A percentile compares a stretch with the other conserved stretches of the same genome.
phyloP scores from a whole-genome alignment of 2,329 filamentous ascomycete genomes.

The Fusarium nodosum region DNA sequence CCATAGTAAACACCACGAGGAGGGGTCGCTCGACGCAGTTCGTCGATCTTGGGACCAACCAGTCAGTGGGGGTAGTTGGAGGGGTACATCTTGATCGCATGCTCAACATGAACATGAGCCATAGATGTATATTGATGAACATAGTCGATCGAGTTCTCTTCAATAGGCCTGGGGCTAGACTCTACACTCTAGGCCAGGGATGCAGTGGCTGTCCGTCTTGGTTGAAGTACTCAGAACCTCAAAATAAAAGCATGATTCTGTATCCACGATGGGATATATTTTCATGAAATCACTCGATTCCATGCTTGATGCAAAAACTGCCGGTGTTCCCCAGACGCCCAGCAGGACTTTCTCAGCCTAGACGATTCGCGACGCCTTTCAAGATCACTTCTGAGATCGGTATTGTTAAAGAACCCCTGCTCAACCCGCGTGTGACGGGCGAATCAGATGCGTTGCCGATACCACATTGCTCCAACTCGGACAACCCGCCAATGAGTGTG shows the following conservation, averaged over 20 bases:
- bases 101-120: constrained; percentile 25
- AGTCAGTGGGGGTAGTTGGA: constrained; percentile 49
- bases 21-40: constrained; percentile 50
- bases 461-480: constrained; percentile 45
- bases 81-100: constrained; percentile 46
- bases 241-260: not conserved
- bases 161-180: not conserved
- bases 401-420: constrained; percentile 36
- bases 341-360: constrained; percentile 28
- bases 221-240: constrained; percentile 1
- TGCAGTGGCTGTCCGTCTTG: not conserved
- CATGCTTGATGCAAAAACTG: constrained; percentile 4
- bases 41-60: constrained; percentile 42
- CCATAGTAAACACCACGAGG: constrained; percentile 51
- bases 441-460: constrained; percentile 44
- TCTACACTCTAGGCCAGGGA: not conserved
- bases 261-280: not conserved
- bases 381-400: constrained; percentile 28
- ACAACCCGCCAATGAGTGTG: constrained; percentile 33
- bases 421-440: constrained; percentile 15
- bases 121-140: constrained; percentile 26
- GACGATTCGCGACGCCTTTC: constrained; percentile 17
- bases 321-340: constrained; percentile 7
- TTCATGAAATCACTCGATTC: constrained; percentile 32
- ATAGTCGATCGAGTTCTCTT: not conserved